Evolutionary conservation across 148 eudicot genomes (phyloP).

Genomic region (Camellia japonica): DNA sequence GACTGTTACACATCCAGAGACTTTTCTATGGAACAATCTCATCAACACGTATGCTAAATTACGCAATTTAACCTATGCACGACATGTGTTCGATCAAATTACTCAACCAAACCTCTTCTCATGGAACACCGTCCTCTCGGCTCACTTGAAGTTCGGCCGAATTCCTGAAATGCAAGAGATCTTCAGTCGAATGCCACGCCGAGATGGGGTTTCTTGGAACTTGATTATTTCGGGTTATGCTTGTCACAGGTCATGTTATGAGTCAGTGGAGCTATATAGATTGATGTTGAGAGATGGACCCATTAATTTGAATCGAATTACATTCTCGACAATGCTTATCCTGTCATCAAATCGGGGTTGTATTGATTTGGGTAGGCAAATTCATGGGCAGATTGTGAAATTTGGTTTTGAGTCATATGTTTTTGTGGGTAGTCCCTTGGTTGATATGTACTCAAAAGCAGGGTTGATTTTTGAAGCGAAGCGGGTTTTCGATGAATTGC

Average conservation of each 20-base stretch:
- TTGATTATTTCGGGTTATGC: conserved; percentile 76
- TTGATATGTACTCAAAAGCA: conserved; percentile 77
- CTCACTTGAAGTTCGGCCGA: conserved; percentile 56
- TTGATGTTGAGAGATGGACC: conserved; percentile 56
- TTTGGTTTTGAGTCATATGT: conserved; percentile 67
- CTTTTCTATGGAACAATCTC: conserved; percentile 59
- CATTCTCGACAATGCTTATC: conserved; percentile 71
- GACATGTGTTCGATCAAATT: conserved; percentile 77
- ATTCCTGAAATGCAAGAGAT: conserved; percentile 52
- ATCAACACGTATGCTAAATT: conserved; percentile 36
- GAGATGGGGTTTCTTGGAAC: conserved; percentile 90
- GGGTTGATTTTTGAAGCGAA: conserved; percentile 50
- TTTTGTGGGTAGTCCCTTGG: conserved; percentile 47
- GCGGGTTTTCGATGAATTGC: conserved; percentile 58
- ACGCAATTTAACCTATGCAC: conserved; percentile 47
- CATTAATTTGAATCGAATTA: conserved; percentile 53
- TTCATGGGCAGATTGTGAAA: conserved; percentile 74
- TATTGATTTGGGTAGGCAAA: conserved; percentile 57
- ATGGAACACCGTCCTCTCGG: conserved; percentile 77
- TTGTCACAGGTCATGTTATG: conserved; percentile 32
- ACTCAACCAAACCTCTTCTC: conserved; percentile 63
- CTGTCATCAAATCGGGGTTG: conserved; percentile 45
- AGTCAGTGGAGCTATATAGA: conserved; percentile 57
- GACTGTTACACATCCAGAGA: conserved; percentile 44
- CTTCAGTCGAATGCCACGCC: conserved; percentile 47